Base-by-base conservation (phyloP, 2,329 filamentous ascomycete genomes). In the Tolypocladium ophioglossoides region DNA sequence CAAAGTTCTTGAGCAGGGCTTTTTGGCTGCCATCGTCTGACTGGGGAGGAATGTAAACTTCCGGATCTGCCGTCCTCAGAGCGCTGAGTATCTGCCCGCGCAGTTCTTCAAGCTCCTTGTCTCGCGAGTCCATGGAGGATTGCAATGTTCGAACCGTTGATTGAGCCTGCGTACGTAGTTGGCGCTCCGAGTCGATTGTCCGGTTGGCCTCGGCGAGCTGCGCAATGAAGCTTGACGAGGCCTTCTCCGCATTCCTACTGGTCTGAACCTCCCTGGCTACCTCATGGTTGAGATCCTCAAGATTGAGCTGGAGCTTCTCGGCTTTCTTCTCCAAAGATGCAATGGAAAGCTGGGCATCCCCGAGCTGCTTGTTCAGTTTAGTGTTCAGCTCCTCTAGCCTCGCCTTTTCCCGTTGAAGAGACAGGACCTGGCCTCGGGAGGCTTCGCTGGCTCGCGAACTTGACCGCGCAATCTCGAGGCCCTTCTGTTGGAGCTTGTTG, bases 401-500 rank as follows among this genome's bases (percentile, higher is more conserved):
- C 1, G 80, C 70, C 72, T 96, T 97, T 64, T 96, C 92, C 18
- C 85, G 82, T 59, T 92, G 90, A 32, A 96, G 74, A 55, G 85
- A 83, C 40, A 82, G 70, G 50, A 96, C 76, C 60, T 94, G 87
- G 2, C 85, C 79, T 39, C 91, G 85, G 49, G 91, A 89, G 35
- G 84, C 88, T 62, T 97, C 92, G 57, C 82, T 91, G 34, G 88
- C 92, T 56, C 86, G 86, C 6, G 91, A 95, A 56, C 83, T 89
- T 0, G 92, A 94, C 48, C 94, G 83, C 41, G 92, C 92, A 68
- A 99, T 95, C 66, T 99, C 92, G 8, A 99, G 79, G 34, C 95
- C 94, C 75, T 97, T 97, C 65, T 97, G 92, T 64, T 97, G 92
- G 20, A 99, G 79, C 71, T 97, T 97, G 74, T 96, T 97, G 60